Conservation (phyloP, 768 basidiomycete genomes). For the Agrocybe chaxingu region DNA sequence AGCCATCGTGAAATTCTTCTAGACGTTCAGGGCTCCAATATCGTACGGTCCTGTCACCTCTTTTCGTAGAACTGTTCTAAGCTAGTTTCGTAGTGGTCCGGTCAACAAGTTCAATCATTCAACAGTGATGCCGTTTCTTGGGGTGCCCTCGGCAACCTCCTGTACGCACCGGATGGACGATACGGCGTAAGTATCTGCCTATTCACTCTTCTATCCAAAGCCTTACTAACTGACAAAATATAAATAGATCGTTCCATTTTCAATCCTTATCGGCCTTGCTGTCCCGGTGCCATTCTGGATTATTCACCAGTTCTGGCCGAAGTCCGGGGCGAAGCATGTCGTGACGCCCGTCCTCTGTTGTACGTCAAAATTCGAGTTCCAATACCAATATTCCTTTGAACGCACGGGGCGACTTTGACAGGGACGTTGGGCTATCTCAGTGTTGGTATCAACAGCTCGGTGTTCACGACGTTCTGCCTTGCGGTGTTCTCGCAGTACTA, state of each 20-base stretch:
- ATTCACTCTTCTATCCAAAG: slow-evolving; percentile 9
- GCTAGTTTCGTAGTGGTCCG: slow-evolving; percentile 43
- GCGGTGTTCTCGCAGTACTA: slow-evolving; percentile 47
- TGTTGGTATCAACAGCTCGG: slow-evolving; percentile 55
- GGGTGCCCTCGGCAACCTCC: slow-evolving; percentile 50
- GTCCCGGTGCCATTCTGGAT: slow-evolving; percentile 58
- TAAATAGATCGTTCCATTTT: slow-evolving; percentile 39
- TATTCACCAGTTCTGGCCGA: slow-evolving; percentile 44
- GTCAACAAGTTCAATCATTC: slow-evolving; percentile 38
- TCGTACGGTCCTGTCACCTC: slow-evolving; percentile 31
- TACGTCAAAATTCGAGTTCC: slow-evolving; percentile 7
- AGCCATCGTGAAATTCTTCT: slow-evolving; percentile 46
- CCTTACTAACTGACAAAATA: slow-evolving; percentile 12
- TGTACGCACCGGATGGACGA: slow-evolving; percentile 43
- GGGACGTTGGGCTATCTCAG: slow-evolving; percentile 45
- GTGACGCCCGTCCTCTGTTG: slow-evolving; percentile 48
- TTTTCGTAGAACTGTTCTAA: not conserved
- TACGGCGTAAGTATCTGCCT: slow-evolving; percentile 35
- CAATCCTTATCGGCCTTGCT: slow-evolving; percentile 45
- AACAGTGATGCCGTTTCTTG: slow-evolving; percentile 53
- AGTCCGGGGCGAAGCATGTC: slow-evolving; percentile 42
- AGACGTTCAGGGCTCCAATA: slow-evolving; percentile 49
- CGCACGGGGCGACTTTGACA: slow-evolving; percentile 8
- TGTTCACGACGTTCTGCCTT: slow-evolving; percentile 42
- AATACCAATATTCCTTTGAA: not conserved